Evolutionary conservation across 176 grass and related monocot species (phyloP).

Genomic region (Oryza rufipogon): DNA sequence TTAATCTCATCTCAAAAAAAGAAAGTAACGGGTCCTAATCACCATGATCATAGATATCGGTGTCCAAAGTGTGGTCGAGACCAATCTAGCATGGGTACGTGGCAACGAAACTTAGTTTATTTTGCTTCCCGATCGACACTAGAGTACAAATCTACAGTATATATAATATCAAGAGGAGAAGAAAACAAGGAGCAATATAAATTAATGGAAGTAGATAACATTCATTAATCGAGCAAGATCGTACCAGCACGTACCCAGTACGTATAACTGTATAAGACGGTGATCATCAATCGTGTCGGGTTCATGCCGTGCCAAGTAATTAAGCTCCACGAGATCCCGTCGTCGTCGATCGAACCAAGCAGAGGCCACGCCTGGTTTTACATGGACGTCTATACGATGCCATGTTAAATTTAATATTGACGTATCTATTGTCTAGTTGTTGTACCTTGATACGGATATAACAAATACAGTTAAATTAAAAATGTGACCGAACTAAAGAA

Average conservation of each 20-base stretch:
- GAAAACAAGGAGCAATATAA: slow-evolving; percentile 21
- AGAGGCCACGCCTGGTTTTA: neutral
- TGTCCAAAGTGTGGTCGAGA: neutral
- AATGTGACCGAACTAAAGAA: neutral
- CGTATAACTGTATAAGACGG: neutral
- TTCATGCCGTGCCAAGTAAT: neutral
- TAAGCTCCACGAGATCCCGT: neutral
- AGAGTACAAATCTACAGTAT: neutral
- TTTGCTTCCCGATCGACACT: neutral
- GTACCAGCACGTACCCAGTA: neutral
- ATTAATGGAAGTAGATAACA: neutral
- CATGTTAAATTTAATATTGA: too few species aligned
- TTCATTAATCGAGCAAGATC: slow-evolving; percentile 3
- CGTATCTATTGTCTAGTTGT: too few species aligned
- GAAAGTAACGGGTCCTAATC: neutral
- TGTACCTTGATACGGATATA: neutral
- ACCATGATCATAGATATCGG: neutral
- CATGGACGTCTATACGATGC: too few species aligned
- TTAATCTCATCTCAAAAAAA: neutral
- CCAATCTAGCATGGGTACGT: neutral
- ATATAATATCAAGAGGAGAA: neutral
- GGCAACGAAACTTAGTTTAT: neutral
- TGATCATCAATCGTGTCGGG: neutral
- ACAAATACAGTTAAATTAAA: neutral
- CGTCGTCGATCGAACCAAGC: neutral